Evolutionary conservation across 1,139 yeast genomes (phyloP).

Genomic region (Yamadazyma pseudoaaseri): DNA sequence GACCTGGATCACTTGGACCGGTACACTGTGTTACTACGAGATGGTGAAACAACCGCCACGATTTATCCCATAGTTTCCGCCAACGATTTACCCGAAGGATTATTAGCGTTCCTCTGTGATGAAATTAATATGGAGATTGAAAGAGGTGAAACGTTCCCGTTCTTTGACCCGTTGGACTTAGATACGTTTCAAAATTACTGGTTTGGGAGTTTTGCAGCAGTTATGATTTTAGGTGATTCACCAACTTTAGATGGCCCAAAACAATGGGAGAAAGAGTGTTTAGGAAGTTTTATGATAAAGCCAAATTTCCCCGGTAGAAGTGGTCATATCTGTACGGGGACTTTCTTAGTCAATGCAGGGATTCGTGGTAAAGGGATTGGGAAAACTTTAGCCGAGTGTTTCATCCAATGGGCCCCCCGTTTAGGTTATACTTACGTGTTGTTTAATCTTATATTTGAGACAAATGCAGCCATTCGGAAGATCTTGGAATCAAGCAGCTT

Average conservation of each 20-base stretch:
- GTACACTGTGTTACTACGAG: slow-evolving; percentile 74
- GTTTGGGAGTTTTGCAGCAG: slow-evolving; percentile 84
- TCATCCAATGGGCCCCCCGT: slow-evolving; percentile 85
- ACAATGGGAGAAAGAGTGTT: slow-evolving; percentile 87
- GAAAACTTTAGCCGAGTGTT: slow-evolving; percentile 76
- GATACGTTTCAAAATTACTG: slow-evolving; percentile 79
- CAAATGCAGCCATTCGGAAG: slow-evolving; percentile 77
- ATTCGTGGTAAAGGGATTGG: slow-evolving; percentile 95
- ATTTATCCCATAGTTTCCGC: slow-evolving; percentile 78
- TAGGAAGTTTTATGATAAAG: slow-evolving; percentile 79
- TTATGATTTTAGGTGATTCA: slow-evolving; percentile 81
- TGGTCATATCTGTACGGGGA: slow-evolving; percentile 90
- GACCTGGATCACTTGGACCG: slow-evolving; percentile 33
- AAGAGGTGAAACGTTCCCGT: slow-evolving; percentile 84
- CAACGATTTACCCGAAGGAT: slow-evolving; percentile 67
- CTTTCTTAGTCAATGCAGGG: slow-evolving; percentile 87
- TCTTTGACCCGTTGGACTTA: slow-evolving; percentile 70
- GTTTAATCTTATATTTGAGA: slow-evolving; percentile 85
- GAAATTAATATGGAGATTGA: slow-evolving; percentile 93
- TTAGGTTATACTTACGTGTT: slow-evolving; percentile 83
- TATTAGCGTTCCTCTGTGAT: slow-evolving; percentile 78
- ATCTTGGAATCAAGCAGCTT: slow-evolving; percentile 81
- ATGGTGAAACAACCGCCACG: slow-evolving; percentile 90
- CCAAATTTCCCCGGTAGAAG: slow-evolving; percentile 94
- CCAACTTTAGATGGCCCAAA: slow-evolving; percentile 56